phyloP scores from a whole-genome alignment of 257 asterid species.

The Haberlea rhodopensis region DNA sequence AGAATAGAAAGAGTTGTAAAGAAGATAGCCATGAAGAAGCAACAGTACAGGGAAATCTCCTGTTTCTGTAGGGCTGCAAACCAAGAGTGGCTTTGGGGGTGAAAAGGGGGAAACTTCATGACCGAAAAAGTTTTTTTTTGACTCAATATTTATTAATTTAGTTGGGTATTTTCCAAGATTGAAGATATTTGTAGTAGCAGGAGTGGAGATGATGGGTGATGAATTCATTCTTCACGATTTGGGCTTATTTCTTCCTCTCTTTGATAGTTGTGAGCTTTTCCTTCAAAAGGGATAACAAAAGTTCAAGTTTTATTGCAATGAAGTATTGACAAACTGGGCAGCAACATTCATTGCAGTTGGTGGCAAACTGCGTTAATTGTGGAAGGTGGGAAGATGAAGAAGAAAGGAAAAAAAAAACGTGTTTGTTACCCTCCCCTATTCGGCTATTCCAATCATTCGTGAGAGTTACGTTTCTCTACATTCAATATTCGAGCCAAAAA shows the following conservation, averaged over 20 bases:
- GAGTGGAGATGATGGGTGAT: slow-evolving; percentile 26
- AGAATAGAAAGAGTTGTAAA: slow-evolving; percentile 79
- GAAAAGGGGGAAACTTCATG: background rate
- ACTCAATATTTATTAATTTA: slow-evolving; percentile 35
- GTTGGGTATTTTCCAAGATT: slow-evolving; percentile 41
- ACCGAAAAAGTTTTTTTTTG: slow-evolving; percentile 16
- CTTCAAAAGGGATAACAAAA: slow-evolving; percentile 23
- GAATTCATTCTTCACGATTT: slow-evolving; percentile 26
- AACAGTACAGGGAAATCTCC: slow-evolving; percentile 63
- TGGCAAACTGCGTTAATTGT: too few relatives aligned
- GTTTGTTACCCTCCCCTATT: too few relatives aligned
- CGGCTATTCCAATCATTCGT: too few relatives aligned
- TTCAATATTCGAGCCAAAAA: too few relatives aligned
- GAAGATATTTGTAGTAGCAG: slow-evolving; percentile 42
- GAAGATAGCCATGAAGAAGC: slow-evolving; percentile 83
- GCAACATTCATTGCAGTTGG: too few relatives aligned
- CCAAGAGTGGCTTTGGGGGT: slow-evolving; percentile 68
- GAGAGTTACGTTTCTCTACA: too few relatives aligned
- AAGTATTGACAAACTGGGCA: too few relatives aligned
- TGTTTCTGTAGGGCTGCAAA: slow-evolving; percentile 52
- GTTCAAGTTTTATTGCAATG: slow-evolving; percentile 27
- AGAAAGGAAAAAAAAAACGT: too few relatives aligned
- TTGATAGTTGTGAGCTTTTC: slow-evolving; percentile 5
- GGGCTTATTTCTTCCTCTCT: background rate
- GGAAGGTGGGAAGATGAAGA: too few relatives aligned